Evolutionary conservation across 768 basidiomycete genomes (phyloP).

Genomic region (Coprinopsis cinerea): DNA sequence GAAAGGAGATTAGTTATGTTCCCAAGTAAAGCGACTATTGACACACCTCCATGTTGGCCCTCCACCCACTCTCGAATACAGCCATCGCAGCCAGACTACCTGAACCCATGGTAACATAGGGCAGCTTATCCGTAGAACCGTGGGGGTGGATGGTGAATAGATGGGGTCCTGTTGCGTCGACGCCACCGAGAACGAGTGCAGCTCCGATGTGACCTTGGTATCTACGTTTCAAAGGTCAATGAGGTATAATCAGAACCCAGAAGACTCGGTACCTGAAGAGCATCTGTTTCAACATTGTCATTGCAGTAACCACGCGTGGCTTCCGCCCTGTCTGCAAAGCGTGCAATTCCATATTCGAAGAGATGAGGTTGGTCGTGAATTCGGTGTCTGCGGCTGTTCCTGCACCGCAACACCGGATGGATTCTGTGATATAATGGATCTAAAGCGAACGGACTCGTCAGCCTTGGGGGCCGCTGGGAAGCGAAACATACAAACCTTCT

Average conservation of each 20-base stretch:
- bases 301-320: conserved; percentile 92
- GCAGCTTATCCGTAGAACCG: conserved; percentile 97
- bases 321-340: conserved; percentile 85
- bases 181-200: conserved; percentile 92
- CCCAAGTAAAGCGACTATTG: background rate
- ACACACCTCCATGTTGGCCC: conserved; percentile 71
- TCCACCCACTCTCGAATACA: conserved; percentile 88
- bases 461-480: background rate
- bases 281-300: conserved; percentile 98
- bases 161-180: conserved; percentile 91
- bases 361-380: conserved; percentile 90
- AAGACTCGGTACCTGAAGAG: conserved; percentile 64
- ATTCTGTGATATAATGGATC: conserved; percentile 97
- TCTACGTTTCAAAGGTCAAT: conserved; percentile 34
- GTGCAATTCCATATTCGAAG: conserved; percentile 93
- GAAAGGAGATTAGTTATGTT: background rate
- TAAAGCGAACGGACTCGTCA: conserved; percentile 23
- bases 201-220: conserved; percentile 94
- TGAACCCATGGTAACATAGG: conserved; percentile 98
- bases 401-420: conserved; percentile 96
- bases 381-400: conserved; percentile 99
- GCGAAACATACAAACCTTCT: conserved; percentile 64
- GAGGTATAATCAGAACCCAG: background rate
- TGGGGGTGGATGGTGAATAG: conserved; percentile 95
- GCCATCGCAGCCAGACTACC: conserved; percentile 98